A percentile compares a stretch with the other conserved stretches of the same genome.
Conservation (phyloP, 2,329 filamentous ascomycete genomes). For the Penicillium freii region DNA sequence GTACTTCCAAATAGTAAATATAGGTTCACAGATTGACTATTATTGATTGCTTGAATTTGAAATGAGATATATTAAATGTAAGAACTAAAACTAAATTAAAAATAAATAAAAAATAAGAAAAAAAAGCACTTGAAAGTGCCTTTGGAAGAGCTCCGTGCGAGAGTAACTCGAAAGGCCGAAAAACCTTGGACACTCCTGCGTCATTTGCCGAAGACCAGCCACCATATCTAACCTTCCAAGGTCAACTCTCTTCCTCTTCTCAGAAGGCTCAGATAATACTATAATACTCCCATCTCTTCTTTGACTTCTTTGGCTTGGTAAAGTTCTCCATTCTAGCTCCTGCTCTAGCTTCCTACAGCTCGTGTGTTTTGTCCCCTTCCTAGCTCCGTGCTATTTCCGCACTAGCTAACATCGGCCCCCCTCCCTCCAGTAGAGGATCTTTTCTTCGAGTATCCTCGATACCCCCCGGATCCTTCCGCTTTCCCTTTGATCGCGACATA, state of each 20-base stretch:
- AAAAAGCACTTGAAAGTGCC: background rate
- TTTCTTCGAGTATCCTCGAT: constrained; percentile 5
- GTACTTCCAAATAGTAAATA: background rate
- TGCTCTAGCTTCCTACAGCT: background rate
- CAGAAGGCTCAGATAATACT: background rate
- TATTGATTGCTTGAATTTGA: background rate
- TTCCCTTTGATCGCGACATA: constrained; percentile 11
- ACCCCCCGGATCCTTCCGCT: background rate
- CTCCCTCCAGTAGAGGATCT: constrained; percentile 14
- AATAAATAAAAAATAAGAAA: background rate
- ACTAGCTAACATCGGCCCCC: constrained; percentile 8
- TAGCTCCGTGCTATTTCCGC: background rate
- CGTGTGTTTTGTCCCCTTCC: background rate
- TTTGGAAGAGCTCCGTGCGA: background rate
- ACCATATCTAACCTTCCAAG: constrained; percentile 10
- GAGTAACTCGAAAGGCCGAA: background rate
- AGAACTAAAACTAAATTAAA: background rate
- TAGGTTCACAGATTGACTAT: background rate
- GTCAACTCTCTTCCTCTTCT: constrained; percentile 7
- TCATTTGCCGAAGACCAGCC: constrained; percentile 15
- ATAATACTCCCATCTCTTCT: background rate
- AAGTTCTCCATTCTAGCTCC: background rate
- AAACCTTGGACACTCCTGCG: background rate
- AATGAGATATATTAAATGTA: background rate
- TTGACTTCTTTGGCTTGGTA: constrained; percentile 3